Conservation (phyloP, 2,329 filamentous ascomycete genomes). For the Dactylonectria estremocensis region DNA sequence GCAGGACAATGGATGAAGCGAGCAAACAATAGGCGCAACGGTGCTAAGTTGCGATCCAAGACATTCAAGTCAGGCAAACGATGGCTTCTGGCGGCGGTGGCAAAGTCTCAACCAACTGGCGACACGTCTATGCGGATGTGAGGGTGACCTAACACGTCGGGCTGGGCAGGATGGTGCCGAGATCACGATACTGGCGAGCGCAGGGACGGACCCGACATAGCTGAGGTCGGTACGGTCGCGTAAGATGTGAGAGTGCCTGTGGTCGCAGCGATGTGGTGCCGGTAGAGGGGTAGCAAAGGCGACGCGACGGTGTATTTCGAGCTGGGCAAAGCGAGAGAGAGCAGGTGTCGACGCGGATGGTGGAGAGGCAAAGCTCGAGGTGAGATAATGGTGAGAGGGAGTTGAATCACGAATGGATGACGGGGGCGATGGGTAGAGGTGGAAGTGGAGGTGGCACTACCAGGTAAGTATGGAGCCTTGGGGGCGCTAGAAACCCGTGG, state of each 20-base stretch:
- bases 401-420: constrained; percentile 38
- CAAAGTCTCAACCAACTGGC: constrained; percentile 31
- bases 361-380: constrained; percentile 32
- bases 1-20: constrained; percentile 29
- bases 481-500: constrained; percentile 40
- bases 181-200: constrained; percentile 42
- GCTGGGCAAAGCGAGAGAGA: constrained; percentile 15
- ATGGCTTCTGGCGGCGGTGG: constrained; percentile 30
- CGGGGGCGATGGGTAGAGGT: constrained; percentile 34
- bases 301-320: constrained; percentile 19
- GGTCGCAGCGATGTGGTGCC: constrained; percentile 20
- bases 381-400: constrained; percentile 38
- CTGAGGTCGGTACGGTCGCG: constrained; percentile 34
- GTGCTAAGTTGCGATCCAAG: constrained; percentile 36
- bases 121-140: constrained; percentile 34
- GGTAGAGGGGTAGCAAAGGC: not conserved
- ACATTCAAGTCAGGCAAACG: constrained; percentile 42
- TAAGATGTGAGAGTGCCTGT: constrained; percentile 17
- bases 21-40: constrained; percentile 37
- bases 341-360: constrained; percentile 19
- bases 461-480: constrained; percentile 32
- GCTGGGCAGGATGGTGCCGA: constrained; percentile 35
- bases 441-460: constrained; percentile 40
- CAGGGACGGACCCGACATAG: constrained; percentile 41
- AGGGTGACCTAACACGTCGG: constrained; percentile 40